These are phyloP conservation scores for Porodaedalea pini DNA, from an alignment of 1,284 basidiomycete genomes.

Conservation along the genomic window DNA sequence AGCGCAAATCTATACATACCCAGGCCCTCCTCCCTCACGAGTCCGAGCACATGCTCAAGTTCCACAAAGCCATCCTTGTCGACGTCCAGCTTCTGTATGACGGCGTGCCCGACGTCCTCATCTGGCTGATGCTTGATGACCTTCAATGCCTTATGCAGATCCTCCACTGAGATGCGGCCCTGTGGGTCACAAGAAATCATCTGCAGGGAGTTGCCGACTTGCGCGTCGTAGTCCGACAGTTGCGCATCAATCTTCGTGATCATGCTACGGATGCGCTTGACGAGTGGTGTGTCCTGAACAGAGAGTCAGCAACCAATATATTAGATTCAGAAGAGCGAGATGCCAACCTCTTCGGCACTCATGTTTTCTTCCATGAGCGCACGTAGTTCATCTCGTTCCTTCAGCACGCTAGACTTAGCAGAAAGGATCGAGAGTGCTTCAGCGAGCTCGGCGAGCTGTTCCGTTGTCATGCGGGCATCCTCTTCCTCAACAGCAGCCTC, in stretches of 20 bases:
- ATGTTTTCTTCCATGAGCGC: slow-evolving; percentile 90
- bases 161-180: slow-evolving; percentile 87
- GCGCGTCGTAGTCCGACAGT: slow-evolving; percentile 87
- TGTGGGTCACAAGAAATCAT: slow-evolving; percentile 91
- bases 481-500: slow-evolving; percentile 49
- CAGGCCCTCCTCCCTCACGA: slow-evolving; percentile 76
- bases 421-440: slow-evolving; percentile 91
- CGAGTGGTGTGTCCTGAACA: slow-evolving; percentile 72
- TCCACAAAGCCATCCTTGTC: slow-evolving; percentile 96
- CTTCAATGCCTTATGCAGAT: slow-evolving; percentile 86
- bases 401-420: slow-evolving; percentile 94
- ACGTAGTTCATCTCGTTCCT: slow-evolving; percentile 91
- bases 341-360: slow-evolving; percentile 73
- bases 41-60: slow-evolving; percentile 75
- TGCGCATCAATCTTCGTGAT: slow-evolving; percentile 94
- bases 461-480: slow-evolving; percentile 92
- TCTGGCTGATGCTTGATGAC: slow-evolving; percentile 94
- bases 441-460: slow-evolving; percentile 92
- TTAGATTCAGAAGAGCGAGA: not conserved
- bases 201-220: slow-evolving; percentile 89
- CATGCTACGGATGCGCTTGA: slow-evolving; percentile 94
- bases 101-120: slow-evolving; percentile 83
- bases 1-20: slow-evolving; percentile 41
- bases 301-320: slow-evolving; percentile 6
- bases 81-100: slow-evolving; percentile 92